Evolutionary conservation across 208 protist species (phyloP).

Genomic region (Leishmania amazonensis): DNA sequence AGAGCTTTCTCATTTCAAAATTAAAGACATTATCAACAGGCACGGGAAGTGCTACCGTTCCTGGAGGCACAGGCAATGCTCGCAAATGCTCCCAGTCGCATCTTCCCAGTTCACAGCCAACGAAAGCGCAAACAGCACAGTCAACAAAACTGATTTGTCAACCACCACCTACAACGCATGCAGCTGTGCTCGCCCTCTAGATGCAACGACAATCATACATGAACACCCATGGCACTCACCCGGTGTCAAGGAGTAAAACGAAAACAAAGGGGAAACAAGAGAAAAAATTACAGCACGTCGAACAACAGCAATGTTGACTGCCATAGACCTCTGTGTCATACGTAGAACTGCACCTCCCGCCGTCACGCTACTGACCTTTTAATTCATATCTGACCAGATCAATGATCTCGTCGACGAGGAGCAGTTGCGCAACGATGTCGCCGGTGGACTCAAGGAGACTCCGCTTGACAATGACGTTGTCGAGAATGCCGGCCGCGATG

Average conservation of each 20-base stretch:
- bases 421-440: conserved; percentile 97
- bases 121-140: neutral
- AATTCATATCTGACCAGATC: too few species aligned
- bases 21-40: conserved; percentile 6
- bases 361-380: conserved; percentile 31
- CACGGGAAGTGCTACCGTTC: neutral
- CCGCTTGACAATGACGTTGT: conserved; percentile 99
- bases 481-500: conserved; percentile 94
- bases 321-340: neutral
- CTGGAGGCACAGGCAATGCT: neutral
- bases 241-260: neutral
- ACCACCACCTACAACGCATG: neutral
- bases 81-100: neutral
- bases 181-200: neutral
- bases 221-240: neutral
- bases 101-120: neutral
- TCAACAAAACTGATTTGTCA: neutral
- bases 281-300: neutral
- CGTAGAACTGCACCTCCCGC: neutral
- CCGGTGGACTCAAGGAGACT: conserved; percentile 96
- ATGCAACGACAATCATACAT: neutral
- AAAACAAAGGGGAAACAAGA: conserved; percentile 3
- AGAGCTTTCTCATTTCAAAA: neutral
- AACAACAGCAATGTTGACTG: neutral
- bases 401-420: conserved; percentile 98